phyloP scores from a whole-genome alignment of 768 basidiomycete genomes.

The Leucocoprinus leucothites region DNA sequence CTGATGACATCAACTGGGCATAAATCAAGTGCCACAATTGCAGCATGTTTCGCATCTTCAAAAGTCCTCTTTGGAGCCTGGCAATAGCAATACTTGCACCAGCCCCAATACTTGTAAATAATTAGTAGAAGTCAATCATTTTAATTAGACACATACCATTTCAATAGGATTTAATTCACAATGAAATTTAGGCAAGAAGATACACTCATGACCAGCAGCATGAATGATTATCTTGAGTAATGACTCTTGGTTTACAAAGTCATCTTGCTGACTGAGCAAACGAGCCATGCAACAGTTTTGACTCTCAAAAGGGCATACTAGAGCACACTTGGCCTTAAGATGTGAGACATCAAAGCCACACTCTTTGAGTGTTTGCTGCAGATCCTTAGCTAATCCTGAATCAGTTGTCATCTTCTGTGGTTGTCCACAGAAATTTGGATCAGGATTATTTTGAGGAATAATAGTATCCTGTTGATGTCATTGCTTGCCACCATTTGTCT shows the following conservation, averaged over 20 bases:
- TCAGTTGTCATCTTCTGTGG: conserved; percentile 32
- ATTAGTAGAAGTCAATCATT: background rate
- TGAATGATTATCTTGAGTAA: conserved; percentile 27
- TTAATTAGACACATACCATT: conserved; percentile 24
- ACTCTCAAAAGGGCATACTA: conserved; percentile 9
- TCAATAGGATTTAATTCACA: conserved; percentile 30
- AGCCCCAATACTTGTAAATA: conserved; percentile 31
- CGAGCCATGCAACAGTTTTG: conserved; percentile 29
- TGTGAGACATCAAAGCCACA: conserved; percentile 25
- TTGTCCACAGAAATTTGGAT: conserved; percentile 20
- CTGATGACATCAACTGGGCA: conserved; percentile 32
- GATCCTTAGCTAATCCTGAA: conserved; percentile 31
- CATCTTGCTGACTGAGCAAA: conserved; percentile 33
- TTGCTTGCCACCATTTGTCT: conserved; percentile 36
- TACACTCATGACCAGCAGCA: conserved; percentile 25
- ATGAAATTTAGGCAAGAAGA: conserved; percentile 12
- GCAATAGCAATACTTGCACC: conserved; percentile 32
- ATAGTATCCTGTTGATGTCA: conserved; percentile 28
- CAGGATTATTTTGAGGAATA: conserved; percentile 36
- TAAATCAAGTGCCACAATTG: conserved; percentile 24
- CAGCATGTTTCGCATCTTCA: conserved; percentile 23
- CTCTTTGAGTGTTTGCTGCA: conserved; percentile 33
- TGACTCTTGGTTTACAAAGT: conserved; percentile 32
- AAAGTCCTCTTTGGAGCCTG: conserved; percentile 29
- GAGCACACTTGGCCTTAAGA: conserved; percentile 10